phyloP scores from a whole-genome alignment of 345 rosid genomes.

The Camelina hispida region DNA sequence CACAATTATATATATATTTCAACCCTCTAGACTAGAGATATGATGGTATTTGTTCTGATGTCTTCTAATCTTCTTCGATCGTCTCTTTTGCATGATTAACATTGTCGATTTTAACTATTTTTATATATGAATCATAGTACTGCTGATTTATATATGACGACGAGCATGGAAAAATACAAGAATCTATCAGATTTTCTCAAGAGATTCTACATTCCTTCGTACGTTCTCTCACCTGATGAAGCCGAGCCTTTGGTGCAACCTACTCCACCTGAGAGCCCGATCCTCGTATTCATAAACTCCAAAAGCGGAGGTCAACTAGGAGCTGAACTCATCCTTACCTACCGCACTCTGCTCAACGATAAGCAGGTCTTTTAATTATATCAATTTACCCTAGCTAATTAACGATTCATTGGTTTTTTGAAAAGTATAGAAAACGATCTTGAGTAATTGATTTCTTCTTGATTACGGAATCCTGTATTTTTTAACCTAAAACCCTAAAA shows the following conservation, averaged over 20 bases:
- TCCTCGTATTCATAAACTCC: conserved; percentile 82
- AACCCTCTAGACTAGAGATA: neutral
- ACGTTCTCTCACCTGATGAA: conserved; percentile 54
- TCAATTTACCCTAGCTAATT: neutral
- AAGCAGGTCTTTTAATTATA: conserved; percentile 54
- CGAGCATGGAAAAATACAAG: conserved; percentile 45
- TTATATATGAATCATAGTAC: neutral
- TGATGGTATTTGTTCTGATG: conserved; percentile 22
- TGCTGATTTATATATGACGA: neutral
- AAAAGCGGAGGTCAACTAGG: conserved; percentile 94
- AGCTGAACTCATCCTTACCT: conserved; percentile 71
- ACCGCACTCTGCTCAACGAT: conserved; percentile 58
- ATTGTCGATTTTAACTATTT: neutral
- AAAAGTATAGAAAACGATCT: neutral
- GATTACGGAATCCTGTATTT: neutral
- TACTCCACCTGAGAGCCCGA: conserved; percentile 62
- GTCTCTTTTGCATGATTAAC: neutral
- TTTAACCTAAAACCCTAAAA: neutral
- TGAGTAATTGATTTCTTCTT: neutral
- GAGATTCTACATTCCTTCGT: conserved; percentile 62
- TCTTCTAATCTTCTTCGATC: conserved; percentile 1
- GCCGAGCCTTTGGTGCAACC: conserved; percentile 31
- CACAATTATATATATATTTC: neutral
- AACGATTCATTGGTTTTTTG: conserved; percentile 7
- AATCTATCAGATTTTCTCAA: conserved; percentile 40